Percentiles rank a stretch among this genome's conserved stretches.
These are phyloP conservation scores for Hemileccinum rubropunctum DNA, from an alignment of 768 basidiomycete genomes.

Conservation along the genomic window DNA sequence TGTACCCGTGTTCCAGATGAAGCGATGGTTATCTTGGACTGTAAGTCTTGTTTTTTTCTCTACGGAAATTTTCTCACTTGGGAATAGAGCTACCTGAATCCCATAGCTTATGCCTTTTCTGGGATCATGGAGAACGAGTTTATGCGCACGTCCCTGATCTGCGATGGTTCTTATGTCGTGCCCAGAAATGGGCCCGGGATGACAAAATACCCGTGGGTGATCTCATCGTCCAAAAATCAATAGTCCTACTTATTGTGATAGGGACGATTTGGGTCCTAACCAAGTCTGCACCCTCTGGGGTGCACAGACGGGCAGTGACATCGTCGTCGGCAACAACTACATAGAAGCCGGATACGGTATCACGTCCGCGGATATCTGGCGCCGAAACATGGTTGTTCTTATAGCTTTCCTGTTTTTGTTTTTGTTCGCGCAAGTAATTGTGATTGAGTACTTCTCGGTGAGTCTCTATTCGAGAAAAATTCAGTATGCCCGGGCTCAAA, in stretches of 20 bases:
- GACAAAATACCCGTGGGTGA: conserved; percentile 60
- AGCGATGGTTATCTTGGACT: conserved; percentile 85
- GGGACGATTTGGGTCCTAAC: conserved; percentile 55
- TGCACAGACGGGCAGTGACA: conserved; percentile 50
- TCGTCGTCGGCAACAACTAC: conserved; percentile 61
- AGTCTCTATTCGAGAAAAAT: not conserved
- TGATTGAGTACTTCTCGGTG: conserved; percentile 65
- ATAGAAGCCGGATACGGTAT: conserved; percentile 54
- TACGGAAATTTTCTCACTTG: conserved; percentile 7
- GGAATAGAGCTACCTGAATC: conserved; percentile 68
- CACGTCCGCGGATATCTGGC: conserved; percentile 54
- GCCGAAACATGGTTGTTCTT: conserved; percentile 66
- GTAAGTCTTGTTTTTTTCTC: conserved; percentile 36
- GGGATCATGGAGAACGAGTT: conserved; percentile 87
- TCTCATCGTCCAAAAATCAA: not conserved
- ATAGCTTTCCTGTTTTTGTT: conserved; percentile 70
- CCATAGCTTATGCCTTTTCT: conserved; percentile 73
- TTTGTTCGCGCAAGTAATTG: conserved; percentile 63
- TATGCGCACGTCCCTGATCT: conserved; percentile 57
- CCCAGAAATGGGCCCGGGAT: conserved; percentile 61
- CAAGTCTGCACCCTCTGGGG: conserved; percentile 80
- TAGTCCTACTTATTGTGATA: conserved; percentile 24
- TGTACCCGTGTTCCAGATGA: conserved; percentile 67
- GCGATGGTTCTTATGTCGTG: conserved; percentile 62
- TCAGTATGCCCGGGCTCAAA: not conserved